phyloP scores from a whole-genome alignment of 2,329 filamentous ascomycete species.

The Pseudocercospora musae region DNA sequence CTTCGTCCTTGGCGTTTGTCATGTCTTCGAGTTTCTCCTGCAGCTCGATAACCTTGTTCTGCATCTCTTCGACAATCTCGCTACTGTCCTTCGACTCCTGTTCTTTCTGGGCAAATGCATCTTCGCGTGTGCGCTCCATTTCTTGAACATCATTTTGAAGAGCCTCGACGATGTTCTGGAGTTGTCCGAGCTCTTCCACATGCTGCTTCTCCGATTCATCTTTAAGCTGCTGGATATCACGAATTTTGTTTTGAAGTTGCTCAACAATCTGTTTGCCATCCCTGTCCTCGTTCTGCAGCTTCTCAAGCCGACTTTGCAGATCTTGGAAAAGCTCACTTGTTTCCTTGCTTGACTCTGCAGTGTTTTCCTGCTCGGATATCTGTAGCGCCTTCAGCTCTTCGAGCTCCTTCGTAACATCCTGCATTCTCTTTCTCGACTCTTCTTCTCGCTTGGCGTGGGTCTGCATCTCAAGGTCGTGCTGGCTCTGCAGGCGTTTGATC shows the following conservation, averaged over 20 bases:
- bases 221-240: slow-evolving; percentile 17
- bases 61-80: slow-evolving; percentile 20
- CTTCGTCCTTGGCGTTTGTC: slow-evolving; percentile 13
- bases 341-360: slow-evolving; percentile 11
- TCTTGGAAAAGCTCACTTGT: slow-evolving; percentile 13
- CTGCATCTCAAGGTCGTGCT: slow-evolving; percentile 17
- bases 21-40: slow-evolving; percentile 22
- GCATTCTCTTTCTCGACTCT: slow-evolving; percentile 5
- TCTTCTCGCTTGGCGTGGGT: slow-evolving; percentile 9
- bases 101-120: slow-evolving; percentile 13
- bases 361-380: slow-evolving; percentile 7
- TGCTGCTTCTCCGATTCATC: slow-evolving; percentile 16
- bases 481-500: slow-evolving; percentile 11
- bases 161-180: slow-evolving; percentile 11
- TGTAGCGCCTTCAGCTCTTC: slow-evolving; percentile 15
- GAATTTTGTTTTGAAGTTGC: slow-evolving; percentile 16
- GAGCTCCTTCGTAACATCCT: slow-evolving; percentile 17
- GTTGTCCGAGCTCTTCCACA: slow-evolving; percentile 10
- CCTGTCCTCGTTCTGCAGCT: slow-evolving; percentile 24
- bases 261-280: slow-evolving; percentile 21
- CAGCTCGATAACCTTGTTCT: slow-evolving; percentile 15
- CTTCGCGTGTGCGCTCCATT: slow-evolving; percentile 8
- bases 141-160: slow-evolving; percentile 14
- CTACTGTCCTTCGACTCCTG: slow-evolving; percentile 5
- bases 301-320: slow-evolving; percentile 23